Percentiles rank a stretch among this genome's conserved stretches.
These are phyloP conservation scores for Panicum virgatum DNA, from an alignment of 202 grass and related monocot genomes.

Conservation along the genomic window DNA sequence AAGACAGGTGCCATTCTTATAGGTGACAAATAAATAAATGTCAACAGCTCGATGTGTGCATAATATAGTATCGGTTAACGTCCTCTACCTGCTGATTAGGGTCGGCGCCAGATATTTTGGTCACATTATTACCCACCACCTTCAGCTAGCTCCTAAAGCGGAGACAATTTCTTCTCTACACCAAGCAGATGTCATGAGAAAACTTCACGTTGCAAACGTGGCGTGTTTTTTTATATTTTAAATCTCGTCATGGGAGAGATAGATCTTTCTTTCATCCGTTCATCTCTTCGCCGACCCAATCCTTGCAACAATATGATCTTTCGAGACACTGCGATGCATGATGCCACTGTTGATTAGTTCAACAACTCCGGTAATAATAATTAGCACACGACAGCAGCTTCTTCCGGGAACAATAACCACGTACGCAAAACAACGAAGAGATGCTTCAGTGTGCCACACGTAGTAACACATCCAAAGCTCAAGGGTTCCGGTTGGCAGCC, in stretches of 20 bases:
- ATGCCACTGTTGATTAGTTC: background rate
- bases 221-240: background rate
- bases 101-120: background rate
- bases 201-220: background rate
- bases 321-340: background rate
- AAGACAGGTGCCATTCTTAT: background rate
- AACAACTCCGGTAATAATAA: background rate
- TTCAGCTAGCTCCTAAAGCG: background rate
- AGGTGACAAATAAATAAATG: background rate
- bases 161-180: background rate
- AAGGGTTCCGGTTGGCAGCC: conserved; percentile 5
- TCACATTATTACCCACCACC: background rate
- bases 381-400: background rate
- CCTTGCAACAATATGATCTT: background rate
- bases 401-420: background rate
- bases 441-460: background rate
- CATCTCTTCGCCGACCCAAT: background rate
- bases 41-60: background rate
- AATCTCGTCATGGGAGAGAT: too few relatives aligned
- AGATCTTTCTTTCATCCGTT: background rate
- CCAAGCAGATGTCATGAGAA: background rate
- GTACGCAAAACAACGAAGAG: background rate
- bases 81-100: background rate
- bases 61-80: background rate
- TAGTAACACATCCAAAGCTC: background rate